phyloP scores from a whole-genome alignment of 148 eudicot genomes.

The Cornus controversa region DNA sequence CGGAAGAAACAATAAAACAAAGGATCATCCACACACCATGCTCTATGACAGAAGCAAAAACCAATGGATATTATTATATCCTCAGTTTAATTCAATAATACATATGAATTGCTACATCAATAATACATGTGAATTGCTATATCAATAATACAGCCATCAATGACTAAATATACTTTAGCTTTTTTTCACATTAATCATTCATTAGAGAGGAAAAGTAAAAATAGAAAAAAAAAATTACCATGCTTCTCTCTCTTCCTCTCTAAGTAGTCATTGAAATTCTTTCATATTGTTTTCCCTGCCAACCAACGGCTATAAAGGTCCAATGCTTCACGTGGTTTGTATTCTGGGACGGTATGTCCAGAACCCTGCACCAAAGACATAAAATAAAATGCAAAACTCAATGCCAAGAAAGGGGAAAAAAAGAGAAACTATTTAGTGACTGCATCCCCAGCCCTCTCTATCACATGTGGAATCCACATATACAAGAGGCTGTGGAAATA shows the following conservation, averaged over 20 bases:
- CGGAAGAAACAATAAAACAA: not conserved
- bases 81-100: not conserved
- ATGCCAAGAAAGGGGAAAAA: not conserved
- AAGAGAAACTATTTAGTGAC: not conserved
- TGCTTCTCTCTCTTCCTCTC: not conserved
- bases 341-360: conserved; percentile 85
- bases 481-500: not conserved
- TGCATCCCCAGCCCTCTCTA: not conserved
- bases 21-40: too few relatives aligned
- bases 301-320: conserved; percentile 60
- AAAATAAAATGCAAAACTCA: not conserved
- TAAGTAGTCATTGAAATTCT: not conserved
- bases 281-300: conserved; percentile 44
- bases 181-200: not conserved
- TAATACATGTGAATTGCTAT: not conserved
- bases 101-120: not conserved
- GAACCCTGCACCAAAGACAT: conserved; percentile 53
- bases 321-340: conserved; percentile 70
- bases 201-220: not conserved
- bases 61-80: not conserved
- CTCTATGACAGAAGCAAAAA: not conserved
- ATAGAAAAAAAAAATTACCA: not conserved
- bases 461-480: not conserved
- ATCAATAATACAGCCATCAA: not conserved
- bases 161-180: not conserved